Evolutionary conservation across 805 yeast species (phyloP), one percentile per base, ranked within the genome.

Genomic region (Komagataella phaffii): DNA sequence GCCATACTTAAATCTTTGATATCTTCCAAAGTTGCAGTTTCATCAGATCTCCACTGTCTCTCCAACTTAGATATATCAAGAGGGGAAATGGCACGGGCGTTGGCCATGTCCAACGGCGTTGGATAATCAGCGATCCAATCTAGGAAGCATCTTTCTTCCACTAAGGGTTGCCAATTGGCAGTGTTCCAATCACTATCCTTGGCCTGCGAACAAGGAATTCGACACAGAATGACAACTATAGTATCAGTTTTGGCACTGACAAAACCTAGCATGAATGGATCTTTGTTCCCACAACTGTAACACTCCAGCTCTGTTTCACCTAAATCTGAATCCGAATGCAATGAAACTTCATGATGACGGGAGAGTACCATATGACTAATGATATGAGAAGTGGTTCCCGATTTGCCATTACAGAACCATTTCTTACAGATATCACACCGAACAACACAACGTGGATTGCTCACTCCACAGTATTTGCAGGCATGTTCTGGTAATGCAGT

Each of bases 291-390:
- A 70, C 97, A 90, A 61, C 82, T 83, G 67, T 89, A 90, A 68
- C 97, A 90, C 64, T 90, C 97, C 53, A 90, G 68, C 1, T 81
- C 75, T 5, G 90, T 83, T 51, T 85, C 96, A n/a, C 96, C 96
- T 23, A 89, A 70, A 54, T 86, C 89, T 1, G 90, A 82, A 23
- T 84, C 85, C 44, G 81, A 81, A 63, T 89, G 96, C 48, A 88
- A 73, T 1, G 84, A 73, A 2, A 90, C 88, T 30, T 62, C 71
- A 58, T 82, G 81, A 63, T 90, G 97, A 55, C 83, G 79, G 1
- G 96, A 77, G 57, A 86, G 68, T 24, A 88, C 95, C 62, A 89
- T 68, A 65, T 90, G 97, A 17, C 86, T 85, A 17, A 90, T 81
- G 14, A 90, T 86, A 64, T 90, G 97, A 1, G 95, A 85, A 4